A percentile compares a stretch with the other conserved stretches of the same genome.
Conservation (phyloP, 306 rosid genomes). For the Glycine latifolia region DNA sequence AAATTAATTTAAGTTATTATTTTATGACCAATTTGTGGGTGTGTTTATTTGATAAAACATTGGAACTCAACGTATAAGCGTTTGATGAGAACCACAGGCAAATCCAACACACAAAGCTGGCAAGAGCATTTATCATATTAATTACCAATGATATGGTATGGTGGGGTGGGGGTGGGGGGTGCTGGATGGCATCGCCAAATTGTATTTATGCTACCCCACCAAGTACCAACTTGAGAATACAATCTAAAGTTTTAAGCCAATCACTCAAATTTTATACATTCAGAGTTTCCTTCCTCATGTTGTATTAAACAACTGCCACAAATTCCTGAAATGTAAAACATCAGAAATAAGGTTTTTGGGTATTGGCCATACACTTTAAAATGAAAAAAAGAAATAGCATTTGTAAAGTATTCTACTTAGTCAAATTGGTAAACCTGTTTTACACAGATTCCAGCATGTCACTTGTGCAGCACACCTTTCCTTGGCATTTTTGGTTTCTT, state of each 20-base stretch:
- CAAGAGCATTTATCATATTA: too few species aligned
- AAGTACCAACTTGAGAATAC: neutral
- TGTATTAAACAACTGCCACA: neutral
- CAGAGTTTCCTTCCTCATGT: neutral
- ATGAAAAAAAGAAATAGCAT: neutral
- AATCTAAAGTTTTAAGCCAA: too few species aligned
- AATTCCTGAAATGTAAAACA: conserved; percentile 5
- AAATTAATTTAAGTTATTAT: too few species aligned
- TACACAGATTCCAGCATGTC: conserved; percentile 40
- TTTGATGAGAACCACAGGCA: too few species aligned
- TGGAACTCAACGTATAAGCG: too few species aligned
- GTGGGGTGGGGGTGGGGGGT: too few species aligned
- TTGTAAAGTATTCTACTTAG: neutral
- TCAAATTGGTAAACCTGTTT: neutral
- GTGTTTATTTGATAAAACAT: too few species aligned
- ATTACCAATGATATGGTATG: too few species aligned
- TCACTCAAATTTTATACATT: conserved; percentile 17
- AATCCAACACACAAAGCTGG: too few species aligned
- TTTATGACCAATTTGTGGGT: too few species aligned
- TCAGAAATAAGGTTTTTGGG: neutral
- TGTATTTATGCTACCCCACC: too few species aligned
- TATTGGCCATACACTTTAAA: neutral
- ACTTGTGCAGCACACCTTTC: conserved; percentile 91
- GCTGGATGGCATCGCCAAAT: too few species aligned
- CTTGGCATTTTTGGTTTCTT: conserved; percentile 76